Percentiles rank a stretch among this genome's conserved stretches.
Evolutionary conservation across 768 basidiomycete species (phyloP).

Genomic region (Trametes punicea): DNA sequence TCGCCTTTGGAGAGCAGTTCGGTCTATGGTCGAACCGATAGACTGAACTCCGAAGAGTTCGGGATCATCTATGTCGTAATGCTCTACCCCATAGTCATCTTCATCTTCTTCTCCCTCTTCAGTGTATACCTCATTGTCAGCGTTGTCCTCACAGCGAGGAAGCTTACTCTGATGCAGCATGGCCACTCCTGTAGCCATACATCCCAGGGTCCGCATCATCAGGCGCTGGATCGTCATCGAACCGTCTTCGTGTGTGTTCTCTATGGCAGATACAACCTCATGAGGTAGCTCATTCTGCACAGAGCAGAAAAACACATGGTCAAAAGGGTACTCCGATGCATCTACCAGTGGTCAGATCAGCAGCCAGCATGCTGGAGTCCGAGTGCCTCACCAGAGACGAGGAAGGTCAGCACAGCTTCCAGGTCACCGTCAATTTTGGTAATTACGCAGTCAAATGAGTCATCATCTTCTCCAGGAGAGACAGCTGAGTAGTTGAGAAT

Average conservation of each 20-base stretch:
- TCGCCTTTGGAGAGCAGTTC: conserved; percentile 23
- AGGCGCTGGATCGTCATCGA: conserved; percentile 45
- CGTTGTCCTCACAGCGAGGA: too few species aligned
- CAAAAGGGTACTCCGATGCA: conserved; percentile 62
- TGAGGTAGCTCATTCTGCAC: conserved; percentile 45
- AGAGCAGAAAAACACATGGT: conserved; percentile 56
- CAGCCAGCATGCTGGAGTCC: background rate
- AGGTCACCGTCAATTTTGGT: conserved; percentile 34
- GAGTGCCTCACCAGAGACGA: conserved; percentile 45
- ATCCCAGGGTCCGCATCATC: conserved; percentile 40
- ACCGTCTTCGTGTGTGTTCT: conserved; percentile 40
- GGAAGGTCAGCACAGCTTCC: conserved; percentile 39
- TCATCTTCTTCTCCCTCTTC: conserved; percentile 37
- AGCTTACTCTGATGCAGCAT: conserved; percentile 2
- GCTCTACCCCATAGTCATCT: conserved; percentile 22
- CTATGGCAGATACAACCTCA: conserved; percentile 41
- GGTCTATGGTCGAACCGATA: conserved; percentile 4
- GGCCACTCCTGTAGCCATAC: conserved; percentile 28
- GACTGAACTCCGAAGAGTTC: background rate
- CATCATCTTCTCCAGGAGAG: conserved; percentile 60
- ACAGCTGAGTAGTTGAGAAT: conserved; percentile 36
- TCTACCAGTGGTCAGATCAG: conserved; percentile 37
- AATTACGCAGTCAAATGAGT: conserved; percentile 52
- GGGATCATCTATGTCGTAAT: conserved; percentile 1
- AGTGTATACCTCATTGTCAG: conserved; percentile 32